Percentiles rank a stretch among this genome's conserved stretches.
Evolutionary conservation across 768 basidiomycete genomes (phyloP).

Genomic region (Antrodiella citrinella): DNA sequence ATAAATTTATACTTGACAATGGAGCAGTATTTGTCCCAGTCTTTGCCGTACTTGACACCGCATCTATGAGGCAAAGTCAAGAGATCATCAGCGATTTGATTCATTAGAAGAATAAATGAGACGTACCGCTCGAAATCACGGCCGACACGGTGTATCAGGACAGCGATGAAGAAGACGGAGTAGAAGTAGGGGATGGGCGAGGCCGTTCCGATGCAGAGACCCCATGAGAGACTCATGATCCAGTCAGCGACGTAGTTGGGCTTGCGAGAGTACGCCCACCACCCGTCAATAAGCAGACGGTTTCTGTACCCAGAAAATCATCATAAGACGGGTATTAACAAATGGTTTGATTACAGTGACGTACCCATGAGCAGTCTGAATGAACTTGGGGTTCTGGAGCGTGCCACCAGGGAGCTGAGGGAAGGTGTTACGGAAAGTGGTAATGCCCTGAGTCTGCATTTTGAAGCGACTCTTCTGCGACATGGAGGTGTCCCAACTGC

Average conservation of each 20-base stretch:
- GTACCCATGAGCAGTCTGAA: slow-evolving; percentile 91
- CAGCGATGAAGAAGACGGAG: slow-evolving; percentile 90
- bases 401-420: slow-evolving; percentile 83
- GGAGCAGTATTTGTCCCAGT: slow-evolving; percentile 86
- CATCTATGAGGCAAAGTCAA: slow-evolving; percentile 48
- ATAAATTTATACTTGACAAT: slow-evolving; percentile 90
- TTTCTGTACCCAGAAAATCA: slow-evolving; percentile 42
- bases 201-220: slow-evolving; percentile 63
- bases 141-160: slow-evolving; percentile 83
- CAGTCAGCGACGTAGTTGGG: slow-evolving; percentile 98
- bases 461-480: slow-evolving; percentile 97
- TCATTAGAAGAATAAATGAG: neutral
- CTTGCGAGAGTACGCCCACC: slow-evolving; percentile 93
- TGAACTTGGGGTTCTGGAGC: slow-evolving; percentile 79
- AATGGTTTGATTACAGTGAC: slow-evolving; percentile 7
- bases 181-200: slow-evolving; percentile 94
- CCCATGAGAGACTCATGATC: slow-evolving; percentile 81
- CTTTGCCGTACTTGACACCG: slow-evolving; percentile 86
- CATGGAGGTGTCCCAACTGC: slow-evolving; percentile 90
- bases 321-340: neutral
- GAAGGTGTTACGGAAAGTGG: slow-evolving; percentile 82
- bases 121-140: slow-evolving; percentile 89
- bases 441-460: slow-evolving; percentile 91
- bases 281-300: slow-evolving; percentile 84
- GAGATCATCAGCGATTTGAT: neutral